These are phyloP conservation scores for Cephaloascus fragrans DNA, from an alignment of 805 yeast genomes.

Conservation along the genomic window DNA sequence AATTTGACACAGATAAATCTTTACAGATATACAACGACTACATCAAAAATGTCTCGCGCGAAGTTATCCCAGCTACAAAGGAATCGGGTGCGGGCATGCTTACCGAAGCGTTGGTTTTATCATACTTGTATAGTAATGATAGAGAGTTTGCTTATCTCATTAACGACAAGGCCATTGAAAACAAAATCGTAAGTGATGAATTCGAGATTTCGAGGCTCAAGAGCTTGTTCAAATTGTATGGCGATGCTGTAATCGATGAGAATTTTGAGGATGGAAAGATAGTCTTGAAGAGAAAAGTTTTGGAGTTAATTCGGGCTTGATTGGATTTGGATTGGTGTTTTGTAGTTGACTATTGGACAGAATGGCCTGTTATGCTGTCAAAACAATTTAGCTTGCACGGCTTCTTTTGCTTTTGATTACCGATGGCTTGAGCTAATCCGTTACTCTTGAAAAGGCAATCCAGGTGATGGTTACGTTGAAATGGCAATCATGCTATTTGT, in stretches of 20 bases:
- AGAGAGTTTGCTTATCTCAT: constrained; percentile 44
- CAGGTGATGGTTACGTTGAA: too few relatives aligned
- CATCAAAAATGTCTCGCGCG: constrained; percentile 24
- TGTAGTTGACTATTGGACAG: too few relatives aligned
- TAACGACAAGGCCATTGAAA: constrained; percentile 34
- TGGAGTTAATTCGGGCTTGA: too few relatives aligned
- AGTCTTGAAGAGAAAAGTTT: constrained; percentile 19
- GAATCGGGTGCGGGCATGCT: constrained; percentile 33
- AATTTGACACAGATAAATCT: constrained; percentile 25
- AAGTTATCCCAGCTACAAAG: constrained; percentile 14
- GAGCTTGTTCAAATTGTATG: constrained; percentile 34
- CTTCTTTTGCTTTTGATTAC: too few relatives aligned
- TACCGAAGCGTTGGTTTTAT: constrained; percentile 36
- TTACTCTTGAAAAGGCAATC: too few relatives aligned
- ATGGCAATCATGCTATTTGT: too few relatives aligned
- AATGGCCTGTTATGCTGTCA: too few relatives aligned
- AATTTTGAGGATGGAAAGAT: constrained; percentile 20
- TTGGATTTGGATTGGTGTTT: too few relatives aligned
- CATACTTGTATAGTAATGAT: constrained; percentile 33
- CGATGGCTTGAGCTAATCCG: too few relatives aligned
- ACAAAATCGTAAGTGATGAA: constrained; percentile 24
- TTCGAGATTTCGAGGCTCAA: constrained; percentile 30
- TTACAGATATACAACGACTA: constrained; percentile 36
- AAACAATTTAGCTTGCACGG: too few relatives aligned
- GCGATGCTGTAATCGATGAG: constrained; percentile 37